phyloP scores from a whole-genome alignment of 2,329 filamentous ascomycete species.

The Byssochlamys sp. region DNA sequence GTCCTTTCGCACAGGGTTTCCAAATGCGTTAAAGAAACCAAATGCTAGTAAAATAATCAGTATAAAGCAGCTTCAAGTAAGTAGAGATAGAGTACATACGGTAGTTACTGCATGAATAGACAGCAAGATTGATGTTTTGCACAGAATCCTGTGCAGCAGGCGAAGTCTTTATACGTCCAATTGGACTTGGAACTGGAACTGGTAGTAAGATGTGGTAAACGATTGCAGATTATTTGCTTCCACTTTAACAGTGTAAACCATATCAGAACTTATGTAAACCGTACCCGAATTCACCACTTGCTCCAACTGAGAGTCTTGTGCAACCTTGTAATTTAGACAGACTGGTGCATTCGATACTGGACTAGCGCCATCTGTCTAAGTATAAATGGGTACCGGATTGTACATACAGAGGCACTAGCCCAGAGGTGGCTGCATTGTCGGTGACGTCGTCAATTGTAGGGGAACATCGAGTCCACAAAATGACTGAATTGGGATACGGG shows the following conservation, averaged over 20 bases:
- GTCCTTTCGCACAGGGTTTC: constrained; percentile 51
- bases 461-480: constrained; percentile 35
- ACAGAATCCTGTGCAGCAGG: constrained; percentile 51
- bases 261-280: constrained; percentile 61
- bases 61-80: neutral
- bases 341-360: constrained; percentile 51
- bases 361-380: constrained; percentile 46
- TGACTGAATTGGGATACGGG: constrained; percentile 35
- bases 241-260: constrained; percentile 67
- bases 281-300: constrained; percentile 47
- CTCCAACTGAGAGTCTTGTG: constrained; percentile 38
- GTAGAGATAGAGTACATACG: constrained; percentile 31
- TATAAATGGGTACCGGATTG: constrained; percentile 28
- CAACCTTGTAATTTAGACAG: constrained; percentile 58
- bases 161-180: constrained; percentile 63
- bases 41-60: constrained; percentile 27
- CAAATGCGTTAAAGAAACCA: constrained; percentile 53
- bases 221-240: constrained; percentile 55
- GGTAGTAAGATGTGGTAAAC: constrained; percentile 56
- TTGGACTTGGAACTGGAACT: constrained; percentile 59
- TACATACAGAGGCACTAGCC: constrained; percentile 46
- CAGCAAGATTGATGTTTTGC: constrained; percentile 50
- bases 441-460: constrained; percentile 37
- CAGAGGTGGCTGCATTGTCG: constrained; percentile 47
- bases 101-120: constrained; percentile 64